Percentiles rank a stretch among this genome's conserved stretches.
phyloP scores from a whole-genome alignment of 2,329 filamentous ascomycete species.

The Colletotrichum plurivorum region DNA sequence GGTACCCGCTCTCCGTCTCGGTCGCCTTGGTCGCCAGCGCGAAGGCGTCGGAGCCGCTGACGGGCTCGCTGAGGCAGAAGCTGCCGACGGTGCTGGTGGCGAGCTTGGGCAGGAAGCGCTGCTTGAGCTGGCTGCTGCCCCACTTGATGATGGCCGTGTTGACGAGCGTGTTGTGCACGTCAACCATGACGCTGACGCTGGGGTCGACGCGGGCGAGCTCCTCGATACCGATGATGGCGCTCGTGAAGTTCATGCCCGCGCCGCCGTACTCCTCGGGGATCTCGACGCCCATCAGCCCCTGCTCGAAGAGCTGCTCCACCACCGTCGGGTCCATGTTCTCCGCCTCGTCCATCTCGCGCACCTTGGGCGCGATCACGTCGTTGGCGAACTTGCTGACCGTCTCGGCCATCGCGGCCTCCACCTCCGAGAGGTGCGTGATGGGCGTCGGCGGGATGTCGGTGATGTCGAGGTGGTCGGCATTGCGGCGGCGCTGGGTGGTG shows the following conservation, averaged over 20 bases:
- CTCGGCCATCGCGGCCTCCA: constrained; percentile 90
- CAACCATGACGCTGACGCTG: constrained; percentile 93
- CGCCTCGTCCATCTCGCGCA: constrained; percentile 97
- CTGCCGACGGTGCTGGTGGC: constrained; percentile 92
- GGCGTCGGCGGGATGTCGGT: constrained; percentile 88
- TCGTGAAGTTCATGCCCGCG: constrained; percentile 98
- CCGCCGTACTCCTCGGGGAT: constrained; percentile 98
- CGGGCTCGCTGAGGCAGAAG: constrained; percentile 93
- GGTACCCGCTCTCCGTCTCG: constrained; percentile 87
- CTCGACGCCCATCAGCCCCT: constrained; percentile 97
- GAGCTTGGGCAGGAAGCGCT: constrained; percentile 89
- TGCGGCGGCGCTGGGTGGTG: constrained; percentile 68
- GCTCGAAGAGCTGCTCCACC: constrained; percentile 95
- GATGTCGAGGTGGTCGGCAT: constrained; percentile 70
- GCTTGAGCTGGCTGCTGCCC: constrained; percentile 82
- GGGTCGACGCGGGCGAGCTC: constrained; percentile 95
- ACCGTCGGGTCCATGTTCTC: constrained; percentile 92
- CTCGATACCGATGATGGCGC: constrained; percentile 96
- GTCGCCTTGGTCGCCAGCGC: constrained; percentile 92
- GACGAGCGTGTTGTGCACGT: constrained; percentile 98
- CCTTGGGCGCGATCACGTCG: constrained; percentile 90
- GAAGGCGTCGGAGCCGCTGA: constrained; percentile 95
- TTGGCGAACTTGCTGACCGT: constrained; percentile 91
- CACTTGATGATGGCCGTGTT: constrained; percentile 94
- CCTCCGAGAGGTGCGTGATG: constrained; percentile 92